Conservation (phyloP, 805 yeast genomes). For the Ogataea saltuana region DNA sequence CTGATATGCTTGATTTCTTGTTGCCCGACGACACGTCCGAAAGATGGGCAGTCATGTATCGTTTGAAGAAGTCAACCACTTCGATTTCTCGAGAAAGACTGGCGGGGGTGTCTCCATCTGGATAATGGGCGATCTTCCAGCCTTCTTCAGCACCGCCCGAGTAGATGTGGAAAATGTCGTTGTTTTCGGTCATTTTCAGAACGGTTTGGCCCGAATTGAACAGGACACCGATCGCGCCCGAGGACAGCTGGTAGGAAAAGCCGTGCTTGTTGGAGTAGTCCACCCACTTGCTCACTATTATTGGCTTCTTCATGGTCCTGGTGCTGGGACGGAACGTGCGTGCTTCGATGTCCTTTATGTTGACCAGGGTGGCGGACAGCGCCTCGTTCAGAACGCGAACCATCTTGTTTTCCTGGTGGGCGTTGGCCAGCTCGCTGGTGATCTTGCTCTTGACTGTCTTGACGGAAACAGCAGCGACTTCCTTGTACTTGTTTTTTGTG, state of each 20-base stretch:
- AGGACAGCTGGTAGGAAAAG: constrained; percentile 86
- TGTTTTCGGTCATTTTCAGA: constrained; percentile 64
- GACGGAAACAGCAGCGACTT: constrained; percentile 42
- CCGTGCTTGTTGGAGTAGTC: constrained; percentile 97
- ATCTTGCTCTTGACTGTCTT: constrained; percentile 31
- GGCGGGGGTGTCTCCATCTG: constrained; percentile 44
- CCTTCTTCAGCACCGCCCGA: constrained; percentile 49
- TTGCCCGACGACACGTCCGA: constrained; percentile 73
- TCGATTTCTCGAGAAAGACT: constrained; percentile 70
- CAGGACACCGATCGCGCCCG: constrained; percentile 86
- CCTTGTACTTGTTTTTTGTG: constrained; percentile 83
- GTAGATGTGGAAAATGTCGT: constrained; percentile 67
- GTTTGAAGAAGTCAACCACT: constrained; percentile 83
- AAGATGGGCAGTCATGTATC: constrained; percentile 88
- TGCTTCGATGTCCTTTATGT: constrained; percentile 31
- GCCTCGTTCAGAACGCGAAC: constrained; percentile 29
- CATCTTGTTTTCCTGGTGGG: constrained; percentile 33
- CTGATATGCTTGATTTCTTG: constrained; percentile 46
- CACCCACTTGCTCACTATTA: constrained; percentile 92
- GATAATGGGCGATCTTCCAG: constrained; percentile 53
- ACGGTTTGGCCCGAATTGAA: constrained; percentile 86
- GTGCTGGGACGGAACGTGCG: constrained; percentile 17
- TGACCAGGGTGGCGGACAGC: constrained; percentile 30
- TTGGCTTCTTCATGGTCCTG: constrained; percentile 48
- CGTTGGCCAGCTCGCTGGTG: constrained; percentile 31